Percentiles rank a stretch among this genome's conserved stretches.
Evolutionary conservation across 371 early-diverging fungal species (phyloP).

Genomic region (Mortierella sp.): DNA sequence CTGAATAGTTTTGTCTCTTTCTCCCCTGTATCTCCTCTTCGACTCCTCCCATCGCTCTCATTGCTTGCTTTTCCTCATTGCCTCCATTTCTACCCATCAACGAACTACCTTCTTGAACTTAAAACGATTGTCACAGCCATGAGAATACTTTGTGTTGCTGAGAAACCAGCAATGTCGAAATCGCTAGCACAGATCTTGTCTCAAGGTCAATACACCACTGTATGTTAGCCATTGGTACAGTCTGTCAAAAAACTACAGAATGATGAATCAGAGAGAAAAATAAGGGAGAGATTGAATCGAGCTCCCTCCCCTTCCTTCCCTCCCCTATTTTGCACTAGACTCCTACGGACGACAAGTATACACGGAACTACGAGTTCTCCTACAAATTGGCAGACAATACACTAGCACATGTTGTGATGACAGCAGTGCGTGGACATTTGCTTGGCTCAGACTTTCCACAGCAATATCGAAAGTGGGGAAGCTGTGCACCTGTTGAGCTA

Average conservation of each 20-base stretch:
- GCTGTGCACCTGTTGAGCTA: conserved; percentile 63
- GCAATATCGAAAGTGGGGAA: conserved; percentile 69
- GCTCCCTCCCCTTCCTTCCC: neutral
- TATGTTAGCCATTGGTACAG: conserved; percentile 12
- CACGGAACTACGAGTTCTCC: conserved; percentile 84
- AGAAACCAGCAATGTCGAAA: conserved; percentile 98
- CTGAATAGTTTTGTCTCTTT: no score
- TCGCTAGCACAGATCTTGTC: conserved; percentile 90
- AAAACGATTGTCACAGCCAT: conserved; percentile 52
- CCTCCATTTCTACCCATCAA: neutral
- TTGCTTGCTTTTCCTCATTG: neutral
- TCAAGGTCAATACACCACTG: conserved; percentile 37
- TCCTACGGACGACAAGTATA: conserved; percentile 68
- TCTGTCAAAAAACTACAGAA: neutral
- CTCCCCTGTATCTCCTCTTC: neutral
- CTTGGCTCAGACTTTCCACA: conserved; percentile 71
- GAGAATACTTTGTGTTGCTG: conserved; percentile 95
- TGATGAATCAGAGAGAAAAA: neutral
- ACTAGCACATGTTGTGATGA: conserved; percentile 81
- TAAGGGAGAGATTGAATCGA: neutral
- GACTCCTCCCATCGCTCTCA: neutral
- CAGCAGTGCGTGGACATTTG: conserved; percentile 88
- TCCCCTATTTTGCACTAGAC: conserved; percentile 46
- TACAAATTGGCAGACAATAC: conserved; percentile 66
- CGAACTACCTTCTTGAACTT: conserved; percentile 26